These are phyloP conservation scores for Purshia tridentata DNA, from an alignment of 306 rosid genomes.

Conservation along the genomic window DNA sequence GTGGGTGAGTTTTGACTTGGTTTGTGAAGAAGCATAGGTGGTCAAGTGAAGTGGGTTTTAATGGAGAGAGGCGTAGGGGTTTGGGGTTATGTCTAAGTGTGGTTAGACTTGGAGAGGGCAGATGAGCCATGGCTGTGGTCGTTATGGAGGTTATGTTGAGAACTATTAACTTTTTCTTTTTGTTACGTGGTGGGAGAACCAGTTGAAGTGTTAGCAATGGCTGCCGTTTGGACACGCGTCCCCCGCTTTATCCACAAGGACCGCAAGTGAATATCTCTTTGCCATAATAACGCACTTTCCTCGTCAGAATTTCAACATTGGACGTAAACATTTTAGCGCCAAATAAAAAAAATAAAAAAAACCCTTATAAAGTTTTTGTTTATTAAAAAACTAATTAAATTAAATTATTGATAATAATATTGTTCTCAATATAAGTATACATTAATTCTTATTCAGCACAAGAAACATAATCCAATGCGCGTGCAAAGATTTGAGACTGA, in stretches of 20 bases:
- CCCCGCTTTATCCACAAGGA: slow-evolving; percentile 41
- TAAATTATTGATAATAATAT: too few relatives aligned
- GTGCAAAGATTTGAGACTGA: too few relatives aligned
- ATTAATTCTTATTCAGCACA: too few relatives aligned
- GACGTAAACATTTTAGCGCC: too few relatives aligned
- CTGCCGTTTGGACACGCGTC: slow-evolving; percentile 39
- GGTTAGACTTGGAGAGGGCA: slow-evolving; percentile 48
- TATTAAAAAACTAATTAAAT: too few relatives aligned
- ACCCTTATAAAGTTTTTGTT: too few relatives aligned
- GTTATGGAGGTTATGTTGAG: slow-evolving; percentile 9
- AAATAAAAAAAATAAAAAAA: too few relatives aligned
- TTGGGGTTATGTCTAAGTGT: slow-evolving; percentile 44
- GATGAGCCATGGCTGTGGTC: slow-evolving; percentile 53
- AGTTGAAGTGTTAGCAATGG: slow-evolving; percentile 32
- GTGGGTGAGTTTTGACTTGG: slow-evolving; percentile 31
- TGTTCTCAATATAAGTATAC: too few relatives aligned
- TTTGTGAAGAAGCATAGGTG: slow-evolving; percentile 38
- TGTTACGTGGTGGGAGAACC: slow-evolving; percentile 9
- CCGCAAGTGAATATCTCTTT: background rate
- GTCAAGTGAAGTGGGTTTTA: slow-evolving; percentile 32
- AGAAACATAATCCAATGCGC: too few relatives aligned
- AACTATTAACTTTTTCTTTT: background rate
- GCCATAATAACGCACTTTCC: background rate
- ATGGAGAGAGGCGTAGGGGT: slow-evolving; percentile 31
- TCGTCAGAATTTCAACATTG: too few relatives aligned